phyloP scores from a whole-genome alignment of 345 rosid genomes.

The Melaleuca quinquenervia region DNA sequence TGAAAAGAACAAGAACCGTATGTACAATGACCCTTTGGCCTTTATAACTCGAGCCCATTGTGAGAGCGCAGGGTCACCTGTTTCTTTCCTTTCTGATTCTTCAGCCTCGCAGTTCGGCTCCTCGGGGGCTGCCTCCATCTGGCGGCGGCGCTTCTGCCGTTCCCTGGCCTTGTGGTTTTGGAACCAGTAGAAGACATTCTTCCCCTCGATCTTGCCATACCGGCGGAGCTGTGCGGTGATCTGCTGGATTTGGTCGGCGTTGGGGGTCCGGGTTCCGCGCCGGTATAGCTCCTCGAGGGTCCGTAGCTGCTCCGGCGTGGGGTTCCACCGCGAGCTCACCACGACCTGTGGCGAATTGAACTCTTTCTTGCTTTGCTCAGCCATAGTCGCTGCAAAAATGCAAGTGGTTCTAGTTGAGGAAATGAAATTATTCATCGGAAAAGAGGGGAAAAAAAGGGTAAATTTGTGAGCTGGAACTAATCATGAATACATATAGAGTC shows the following conservation, averaged over 20 bases:
- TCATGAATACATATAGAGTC: background rate
- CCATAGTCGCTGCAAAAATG: slow-evolving; percentile 12
- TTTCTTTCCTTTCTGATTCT: slow-evolving; percentile 40
- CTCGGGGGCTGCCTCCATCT: slow-evolving; percentile 46
- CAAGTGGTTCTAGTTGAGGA: background rate
- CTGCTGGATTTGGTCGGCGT: slow-evolving; percentile 86
- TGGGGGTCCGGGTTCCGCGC: slow-evolving; percentile 80
- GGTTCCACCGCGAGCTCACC: slow-evolving; percentile 92
- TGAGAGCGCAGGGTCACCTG: slow-evolving; percentile 11
- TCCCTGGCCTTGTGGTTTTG: slow-evolving; percentile 97
- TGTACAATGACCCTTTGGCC: background rate
- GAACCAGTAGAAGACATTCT: slow-evolving; percentile 96
- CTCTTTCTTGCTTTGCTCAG: slow-evolving; percentile 63
- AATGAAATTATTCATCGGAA: background rate
- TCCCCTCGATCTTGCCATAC: slow-evolving; percentile 93
- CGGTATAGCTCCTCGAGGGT: slow-evolving; percentile 77
- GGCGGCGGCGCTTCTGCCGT: slow-evolving; percentile 74
- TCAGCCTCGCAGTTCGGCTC: slow-evolving; percentile 16
- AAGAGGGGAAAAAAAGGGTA: background rate
- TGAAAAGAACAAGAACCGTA: background rate
- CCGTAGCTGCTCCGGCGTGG: slow-evolving; percentile 83
- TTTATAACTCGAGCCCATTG: background rate
- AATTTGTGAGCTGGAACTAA: background rate
- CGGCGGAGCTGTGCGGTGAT: slow-evolving; percentile 77
- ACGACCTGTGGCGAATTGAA: slow-evolving; percentile 45